phyloP scores from a whole-genome alignment of 495 filamentous ascomycete genomes.

The Podospora australis region DNA sequence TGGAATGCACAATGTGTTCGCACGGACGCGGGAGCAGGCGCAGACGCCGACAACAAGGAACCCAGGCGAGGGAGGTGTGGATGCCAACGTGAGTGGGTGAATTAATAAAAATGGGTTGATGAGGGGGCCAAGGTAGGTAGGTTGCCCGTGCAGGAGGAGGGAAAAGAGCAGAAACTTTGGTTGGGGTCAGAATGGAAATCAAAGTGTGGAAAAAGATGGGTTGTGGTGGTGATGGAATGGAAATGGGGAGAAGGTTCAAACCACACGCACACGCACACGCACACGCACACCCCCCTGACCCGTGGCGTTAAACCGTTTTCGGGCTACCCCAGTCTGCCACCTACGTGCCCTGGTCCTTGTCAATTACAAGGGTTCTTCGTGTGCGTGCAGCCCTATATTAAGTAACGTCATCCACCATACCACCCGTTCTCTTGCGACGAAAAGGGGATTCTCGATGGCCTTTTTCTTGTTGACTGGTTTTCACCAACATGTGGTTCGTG shows the following conservation, averaged over 20 bases:
- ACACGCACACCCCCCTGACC: slow-evolving; percentile 3
- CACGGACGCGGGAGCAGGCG: slow-evolving; percentile 6
- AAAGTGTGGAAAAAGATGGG: neutral
- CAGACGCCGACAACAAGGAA: slow-evolving; percentile 6
- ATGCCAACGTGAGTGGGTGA: neutral
- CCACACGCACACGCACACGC: neutral
- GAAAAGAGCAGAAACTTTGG: neutral
- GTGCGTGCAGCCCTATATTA: slow-evolving; percentile 31
- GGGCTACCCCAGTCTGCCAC: slow-evolving; percentile 20
- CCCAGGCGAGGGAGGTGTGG: neutral
- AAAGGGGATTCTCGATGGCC: too few species aligned
- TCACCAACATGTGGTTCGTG: slow-evolving; percentile 1
- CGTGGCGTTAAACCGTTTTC: slow-evolving; percentile 25
- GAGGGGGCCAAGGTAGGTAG: too few species aligned
- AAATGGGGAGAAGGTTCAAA: neutral
- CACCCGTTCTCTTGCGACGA: too few species aligned
- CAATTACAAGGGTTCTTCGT: slow-evolving; percentile 7
- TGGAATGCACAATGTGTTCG: neutral
- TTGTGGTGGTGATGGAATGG: neutral
- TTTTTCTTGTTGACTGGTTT: too few species aligned
- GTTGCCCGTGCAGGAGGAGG: neutral
- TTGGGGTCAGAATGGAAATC: neutral
- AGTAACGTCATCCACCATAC: slow-evolving; percentile 30
- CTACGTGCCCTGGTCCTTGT: slow-evolving; percentile 15
- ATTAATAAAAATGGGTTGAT: neutral